Evolutionary conservation across 2,329 filamentous ascomycete genomes (phyloP), one percentile per base, ranked within the genome.

Genomic region (Sclerotinia subarctica): DNA sequence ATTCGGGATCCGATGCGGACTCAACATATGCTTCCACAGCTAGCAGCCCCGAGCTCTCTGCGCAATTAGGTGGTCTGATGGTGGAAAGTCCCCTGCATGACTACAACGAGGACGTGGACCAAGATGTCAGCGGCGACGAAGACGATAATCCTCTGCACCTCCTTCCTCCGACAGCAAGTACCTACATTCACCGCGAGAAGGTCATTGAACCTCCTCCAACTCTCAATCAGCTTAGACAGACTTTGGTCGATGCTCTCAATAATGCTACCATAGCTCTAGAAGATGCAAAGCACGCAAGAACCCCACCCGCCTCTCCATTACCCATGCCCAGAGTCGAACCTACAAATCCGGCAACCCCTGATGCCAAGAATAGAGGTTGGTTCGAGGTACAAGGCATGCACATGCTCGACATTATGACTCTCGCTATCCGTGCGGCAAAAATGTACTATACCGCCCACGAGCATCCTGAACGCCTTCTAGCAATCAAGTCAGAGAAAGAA

Each of bases 371-470:
- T 42, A 75, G 88, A 72, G 89, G 88, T 11, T 96, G 91, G 88
- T 87, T 91, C 77, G 93, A 97, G 78, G 85, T 96, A 29, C 92
- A 97, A 78, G 95, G 94, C 24, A 88, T 98, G 82, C 92, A 96
- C 75, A 88, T 99, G 49, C 86, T 98, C 67, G 94, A 98, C 77
- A 89, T 96, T 65, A 90, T 95, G 77, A 99, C 95, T 0, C 84
- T 98, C 65, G 94, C 94, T n/a, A 98, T 99, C 73, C 88, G 93
- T 64, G 93, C 94, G 1, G 95, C 95, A 64, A 97, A 96, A 80
- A 90, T 96, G 75, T 99, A 98, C 81, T 98, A 99, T 80, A 97
- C 94, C 0, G 87, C 93, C 5, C 95, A 98, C 77, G 91, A 96
- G 75, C 85, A 94, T 65, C 93, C 94, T 1, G 90, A 95, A 73